Evolutionary conservation across 225 moss, liverwort and hornwort species (phyloP), one percentile per base, ranked within the genome.

Genomic region (Asterella californica): DNA sequence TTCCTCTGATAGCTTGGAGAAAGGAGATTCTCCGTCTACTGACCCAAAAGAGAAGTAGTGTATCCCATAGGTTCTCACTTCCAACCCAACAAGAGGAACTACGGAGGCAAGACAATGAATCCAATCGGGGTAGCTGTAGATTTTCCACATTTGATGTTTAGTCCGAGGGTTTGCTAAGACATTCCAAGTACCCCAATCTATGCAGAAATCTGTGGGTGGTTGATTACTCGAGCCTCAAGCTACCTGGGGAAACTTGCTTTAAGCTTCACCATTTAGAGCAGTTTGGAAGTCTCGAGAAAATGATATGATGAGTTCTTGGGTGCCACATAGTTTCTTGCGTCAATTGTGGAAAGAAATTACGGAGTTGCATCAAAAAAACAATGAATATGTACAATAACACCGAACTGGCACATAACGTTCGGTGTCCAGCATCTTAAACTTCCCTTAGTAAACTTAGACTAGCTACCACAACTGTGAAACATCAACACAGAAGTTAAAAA

Each of bases 161-260:
- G 62, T 71, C 63, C 80, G 87, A 81, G 85, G 87, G 60, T 88
- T 83, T 79, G 82, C 84, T 0, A 88, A 88, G 81, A 66, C 85
- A 24, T 75, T 82, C 72, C 70, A 82, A 76, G 76, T 83, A 2
- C 70, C 87, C 70, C 81, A 85, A 61, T 68, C 78, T 30, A 81
- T 81, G 80, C 87, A 88, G 49, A 82, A 83, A 46, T 85, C 87
- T 17, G 87, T 87, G 32, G 80, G 86, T 83, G 19, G 22, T 54
- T n/a, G 48, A 33, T 34, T 79, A 46, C 38, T 64, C 47, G 18
- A 15, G 30, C 24, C 69, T 24, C 4, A 54, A 12, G 6, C 27
- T 22, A 53, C 29, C 6, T 54, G 0, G 32, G 14, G 59, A 76
- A 76, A 6, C 38, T 38, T 70, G 38, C 42, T 70, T 24, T 11